A percentile compares a stretch with the other conserved stretches of the same genome.
These are phyloP conservation scores for Nigrospora sphaerica DNA, from an alignment of 2,329 filamentous ascomycete genomes.

Conservation along the genomic window DNA sequence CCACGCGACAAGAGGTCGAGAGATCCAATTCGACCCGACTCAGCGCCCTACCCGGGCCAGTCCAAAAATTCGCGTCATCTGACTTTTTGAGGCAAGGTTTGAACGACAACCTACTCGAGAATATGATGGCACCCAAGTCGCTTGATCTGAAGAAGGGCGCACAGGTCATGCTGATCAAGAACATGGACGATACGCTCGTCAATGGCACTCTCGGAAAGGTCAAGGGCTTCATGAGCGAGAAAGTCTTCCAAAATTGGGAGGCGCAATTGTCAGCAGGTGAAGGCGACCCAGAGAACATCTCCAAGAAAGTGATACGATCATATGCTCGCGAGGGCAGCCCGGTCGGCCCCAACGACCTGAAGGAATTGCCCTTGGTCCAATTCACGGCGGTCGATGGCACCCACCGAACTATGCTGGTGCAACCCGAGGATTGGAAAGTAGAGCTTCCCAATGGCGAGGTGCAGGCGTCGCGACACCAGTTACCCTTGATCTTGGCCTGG, in stretches of 20 bases:
- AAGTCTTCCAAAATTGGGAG: constrained; percentile 30
- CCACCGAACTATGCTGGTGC: constrained; percentile 68
- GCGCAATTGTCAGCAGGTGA: constrained; percentile 4
- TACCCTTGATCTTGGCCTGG: constrained; percentile 92
- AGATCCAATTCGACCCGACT: constrained; percentile 73
- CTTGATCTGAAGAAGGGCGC: constrained; percentile 84
- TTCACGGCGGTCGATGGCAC: constrained; percentile 77
- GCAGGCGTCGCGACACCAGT: constrained; percentile 74
- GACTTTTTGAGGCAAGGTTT: constrained; percentile 68
- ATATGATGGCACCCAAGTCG: constrained; percentile 84
- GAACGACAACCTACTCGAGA: constrained; percentile 71
- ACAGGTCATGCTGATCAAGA: constrained; percentile 99
- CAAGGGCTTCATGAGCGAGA: constrained; percentile 61
- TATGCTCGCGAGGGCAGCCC: constrained; percentile 33
- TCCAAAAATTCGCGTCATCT: constrained; percentile 61
- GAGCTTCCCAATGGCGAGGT: constrained; percentile 94
- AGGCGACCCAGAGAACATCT: constrained; percentile 25
- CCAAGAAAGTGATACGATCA: constrained; percentile 49
- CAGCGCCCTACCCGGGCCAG: constrained; percentile 60
- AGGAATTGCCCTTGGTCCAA: constrained; percentile 74
- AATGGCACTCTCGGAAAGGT: constrained; percentile 92
- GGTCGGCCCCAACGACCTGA: constrained; percentile 34
- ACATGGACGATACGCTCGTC: constrained; percentile 87
- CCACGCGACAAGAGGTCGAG: constrained; percentile 85
- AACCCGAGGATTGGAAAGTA: constrained; percentile 90